phyloP scores from a whole-genome alignment of 352 stramenopile species.

The Phytophthora brassicae region DNA sequence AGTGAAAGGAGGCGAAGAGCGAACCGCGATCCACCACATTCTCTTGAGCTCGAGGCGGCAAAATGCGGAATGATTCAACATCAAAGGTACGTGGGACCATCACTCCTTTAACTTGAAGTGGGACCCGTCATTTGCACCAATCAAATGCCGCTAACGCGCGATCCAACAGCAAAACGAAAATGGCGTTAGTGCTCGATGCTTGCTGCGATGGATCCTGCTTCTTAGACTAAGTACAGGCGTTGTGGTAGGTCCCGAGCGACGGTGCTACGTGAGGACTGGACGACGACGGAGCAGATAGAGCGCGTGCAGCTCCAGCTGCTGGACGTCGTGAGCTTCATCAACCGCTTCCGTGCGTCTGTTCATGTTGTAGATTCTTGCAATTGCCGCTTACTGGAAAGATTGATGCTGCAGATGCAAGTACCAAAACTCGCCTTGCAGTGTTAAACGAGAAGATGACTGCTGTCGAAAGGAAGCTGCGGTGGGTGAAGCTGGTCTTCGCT shows the following conservation, averaged over 20 bases:
- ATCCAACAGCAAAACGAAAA: not conserved
- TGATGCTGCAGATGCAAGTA: slow-evolving; percentile 40
- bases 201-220: not conserved
- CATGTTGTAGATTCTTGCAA: not conserved
- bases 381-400: not conserved
- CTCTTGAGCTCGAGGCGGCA: not conserved
- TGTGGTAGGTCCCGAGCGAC: slow-evolving; percentile 11
- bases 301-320: slow-evolving; percentile 53
- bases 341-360: slow-evolving; percentile 50
- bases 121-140: slow-evolving; percentile 14
- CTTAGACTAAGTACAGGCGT: too few relatives aligned
- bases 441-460: slow-evolving; percentile 47
- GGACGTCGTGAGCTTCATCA: slow-evolving; percentile 63
- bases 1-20: not conserved
- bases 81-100: slow-evolving; percentile 3
- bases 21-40: slow-evolving; percentile 9
- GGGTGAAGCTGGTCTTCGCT: not conserved
- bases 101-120: slow-evolving; percentile 25
- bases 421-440: slow-evolving; percentile 39
- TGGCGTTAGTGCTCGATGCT: not conserved
- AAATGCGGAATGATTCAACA: slow-evolving; percentile 9
- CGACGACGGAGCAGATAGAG: slow-evolving; percentile 46
- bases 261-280: slow-evolving; percentile 60
- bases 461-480: slow-evolving; percentile 52
- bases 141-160: not conserved